These are phyloP conservation scores for Rhizopogon sp. DNA, from an alignment of 768 basidiomycete species.

Conservation along the genomic window DNA sequence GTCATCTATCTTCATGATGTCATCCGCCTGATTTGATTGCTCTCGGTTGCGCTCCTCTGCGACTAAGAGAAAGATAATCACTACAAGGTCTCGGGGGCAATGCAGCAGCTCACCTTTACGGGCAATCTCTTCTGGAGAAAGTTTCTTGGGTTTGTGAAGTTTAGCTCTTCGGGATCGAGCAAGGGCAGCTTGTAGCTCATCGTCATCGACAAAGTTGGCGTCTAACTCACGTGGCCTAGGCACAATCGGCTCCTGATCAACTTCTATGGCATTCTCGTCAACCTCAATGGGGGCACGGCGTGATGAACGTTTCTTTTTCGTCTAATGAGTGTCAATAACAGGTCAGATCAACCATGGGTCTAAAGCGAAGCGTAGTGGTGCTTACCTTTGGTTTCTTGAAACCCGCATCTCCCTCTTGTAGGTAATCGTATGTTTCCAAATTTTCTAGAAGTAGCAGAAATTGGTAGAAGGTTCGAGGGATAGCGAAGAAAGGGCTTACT, in stretches of 20 bases:
- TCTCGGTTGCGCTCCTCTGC: slow-evolving; percentile 55
- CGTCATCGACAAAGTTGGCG: slow-evolving; percentile 94
- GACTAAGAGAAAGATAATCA: slow-evolving; percentile 38
- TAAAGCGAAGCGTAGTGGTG: neutral
- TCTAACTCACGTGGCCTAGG: slow-evolving; percentile 71
- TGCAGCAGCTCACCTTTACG: slow-evolving; percentile 50
- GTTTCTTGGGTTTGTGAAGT: slow-evolving; percentile 68
- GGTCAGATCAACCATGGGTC: neutral
- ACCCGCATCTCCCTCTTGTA: slow-evolving; percentile 86
- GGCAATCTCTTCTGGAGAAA: slow-evolving; percentile 80
- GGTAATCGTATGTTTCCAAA: slow-evolving; percentile 78
- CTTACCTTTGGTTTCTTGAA: slow-evolving; percentile 92
- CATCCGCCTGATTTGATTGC: slow-evolving; percentile 34
- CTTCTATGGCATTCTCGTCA: slow-evolving; percentile 58
- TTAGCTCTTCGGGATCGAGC: slow-evolving; percentile 82
- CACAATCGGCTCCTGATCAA: slow-evolving; percentile 70
- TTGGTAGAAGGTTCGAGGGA: neutral
- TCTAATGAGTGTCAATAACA: slow-evolving; percentile 36
- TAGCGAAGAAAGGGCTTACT: slow-evolving; percentile 48
- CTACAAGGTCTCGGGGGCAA: neutral
- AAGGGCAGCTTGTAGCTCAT: slow-evolving; percentile 92
- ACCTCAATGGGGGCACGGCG: slow-evolving; percentile 46
- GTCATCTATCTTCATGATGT: slow-evolving; percentile 43
- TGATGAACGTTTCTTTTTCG: slow-evolving; percentile 87
- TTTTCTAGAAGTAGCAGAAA: slow-evolving; percentile 54